Conservation (phyloP, 2,329 filamentous ascomycete species). For the Aquanectria penicillioides region DNA sequence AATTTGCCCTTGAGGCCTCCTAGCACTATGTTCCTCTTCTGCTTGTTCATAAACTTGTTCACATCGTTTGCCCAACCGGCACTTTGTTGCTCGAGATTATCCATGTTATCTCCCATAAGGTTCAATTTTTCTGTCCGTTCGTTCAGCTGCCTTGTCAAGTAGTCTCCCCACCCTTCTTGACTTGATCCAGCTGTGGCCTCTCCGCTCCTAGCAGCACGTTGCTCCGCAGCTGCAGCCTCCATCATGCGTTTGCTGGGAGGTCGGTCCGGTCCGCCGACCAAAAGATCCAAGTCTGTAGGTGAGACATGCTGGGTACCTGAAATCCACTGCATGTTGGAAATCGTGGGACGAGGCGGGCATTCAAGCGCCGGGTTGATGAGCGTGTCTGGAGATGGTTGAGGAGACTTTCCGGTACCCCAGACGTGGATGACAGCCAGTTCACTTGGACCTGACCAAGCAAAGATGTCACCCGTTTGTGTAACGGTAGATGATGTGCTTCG, state of each 20-base stretch:
- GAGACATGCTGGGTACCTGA: constrained; percentile 93
- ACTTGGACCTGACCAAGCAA: constrained; percentile 89
- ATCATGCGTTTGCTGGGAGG: constrained; percentile 91
- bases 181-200: constrained; percentile 42
- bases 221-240: constrained; percentile 79
- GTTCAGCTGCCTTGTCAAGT: constrained; percentile 86
- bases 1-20: constrained; percentile 74
- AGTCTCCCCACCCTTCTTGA: constrained; percentile 78
- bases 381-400: constrained; percentile 73
- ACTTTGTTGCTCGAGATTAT: constrained; percentile 82
- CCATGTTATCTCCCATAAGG: constrained; percentile 85
- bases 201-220: constrained; percentile 63
- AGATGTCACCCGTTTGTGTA: constrained; percentile 80
- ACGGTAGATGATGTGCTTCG: constrained; percentile 77
- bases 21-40: constrained; percentile 86
- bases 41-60: constrained; percentile 83
- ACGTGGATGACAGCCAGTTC: constrained; percentile 86
- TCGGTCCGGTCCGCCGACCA: constrained; percentile 89
- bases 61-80: constrained; percentile 88
- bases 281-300: constrained; percentile 84
- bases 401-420: constrained; percentile 78
- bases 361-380: constrained; percentile 81
- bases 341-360: constrained; percentile 86
- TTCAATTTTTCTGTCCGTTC: constrained; percentile 90
- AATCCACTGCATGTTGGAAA: constrained; percentile 96